Base-by-base conservation (phyloP, 495 filamentous ascomycete genomes). In the Penicillium cosmopolitanum region DNA sequence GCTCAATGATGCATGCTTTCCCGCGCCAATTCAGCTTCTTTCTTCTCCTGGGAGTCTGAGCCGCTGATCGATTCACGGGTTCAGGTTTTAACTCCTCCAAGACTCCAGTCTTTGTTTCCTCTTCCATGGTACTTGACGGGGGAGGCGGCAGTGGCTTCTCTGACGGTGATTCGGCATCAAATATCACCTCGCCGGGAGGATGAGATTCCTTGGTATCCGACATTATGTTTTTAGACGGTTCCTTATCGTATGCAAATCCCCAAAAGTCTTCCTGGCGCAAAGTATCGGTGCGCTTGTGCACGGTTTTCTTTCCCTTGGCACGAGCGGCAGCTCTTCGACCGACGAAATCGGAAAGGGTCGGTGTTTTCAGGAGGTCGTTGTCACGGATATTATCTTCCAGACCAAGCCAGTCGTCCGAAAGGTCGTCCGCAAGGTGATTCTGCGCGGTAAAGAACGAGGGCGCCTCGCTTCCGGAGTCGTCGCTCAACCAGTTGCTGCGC, bases 401-500 rank as follows among this genome's bases (percentile, higher is more conserved):
- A 55, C 75, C 75, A 59, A 83, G 72, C 77, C 73, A 77, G 51
- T 71, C 72, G 73, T 77, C 74, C 33, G 68, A 75, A 48, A 61
- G 66, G 60, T 74, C 78, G 68, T 80, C 78, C 12, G 73, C 75
- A 42, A 78, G 75, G 23, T 78, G 67, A 43, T 78, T 76, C 33
- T 69, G 69, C 4, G 78, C 76, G 6, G 78, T 78, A 35, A 77
- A 68, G 56, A 78, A 79, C 4, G 78, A 80, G 0, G 76, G 78
- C 7, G 78, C 74, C 47, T 80, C 78, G 46, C 78, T 77, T 65
- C 84, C 86, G 25, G 84, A 83, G 61, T 87, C 87, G 87, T 92
- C 89, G 65, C 88, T 92, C 44, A 89, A 72, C 89, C 89, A 92
- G 69, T 88, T 85, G 40, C 82, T 82, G 53, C 82, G 80, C 69